Evolutionary conservation across 2,329 filamentous ascomycete genomes (phyloP), one percentile per base, ranked within the genome.

Genomic region (Fusarium nygamai): DNA sequence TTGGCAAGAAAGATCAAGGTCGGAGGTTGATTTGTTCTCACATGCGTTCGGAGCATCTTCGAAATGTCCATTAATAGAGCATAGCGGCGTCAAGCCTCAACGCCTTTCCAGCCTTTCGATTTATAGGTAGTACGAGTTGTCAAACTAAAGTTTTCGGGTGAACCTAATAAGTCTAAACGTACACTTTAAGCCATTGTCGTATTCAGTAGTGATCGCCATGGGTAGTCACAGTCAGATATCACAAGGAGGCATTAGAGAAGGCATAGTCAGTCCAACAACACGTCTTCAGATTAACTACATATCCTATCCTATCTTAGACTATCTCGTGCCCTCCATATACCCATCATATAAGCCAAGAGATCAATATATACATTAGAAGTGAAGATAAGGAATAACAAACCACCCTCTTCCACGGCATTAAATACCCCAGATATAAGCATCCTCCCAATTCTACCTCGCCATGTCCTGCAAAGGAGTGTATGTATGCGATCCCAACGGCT

Each of bases 201-300:
- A 36, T 47, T 14, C 16, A 48, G 22, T n/a, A n/a, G 17, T 33
- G 46, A 43, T 64, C n/a, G 11, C 33, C 39, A 27, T 29, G 6
- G 8, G 12, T 16, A 31, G 27, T 20, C 33, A 41, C 20, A 46
- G 27, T 6, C 38, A 53, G 31, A 8, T 16, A 33, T 47, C 58
- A 41, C 33, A 46, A 29, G 22, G 13, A 39, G 34, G 10, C 10
- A 27, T 44, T n/a, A 44, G n/a, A 47, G 20, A 22, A 41, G n/a
- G 10, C 27, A 38, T 12, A 48, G 14, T 17, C 33, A n/a, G n/a
- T 57, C 58, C 53, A 69, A 61, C 36, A 47, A 58, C 71, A 44
- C 59, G 33, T 72, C 57, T 71, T 60, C 72, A 75, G 60, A 75
- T 75, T 75, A 27, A 74, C 71, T 69, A 69, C 57, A 65, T 75